phyloP scores from a whole-genome alignment of 2,329 filamentous ascomycete species.

The Stagonosporopsis cucurbitacearum region DNA sequence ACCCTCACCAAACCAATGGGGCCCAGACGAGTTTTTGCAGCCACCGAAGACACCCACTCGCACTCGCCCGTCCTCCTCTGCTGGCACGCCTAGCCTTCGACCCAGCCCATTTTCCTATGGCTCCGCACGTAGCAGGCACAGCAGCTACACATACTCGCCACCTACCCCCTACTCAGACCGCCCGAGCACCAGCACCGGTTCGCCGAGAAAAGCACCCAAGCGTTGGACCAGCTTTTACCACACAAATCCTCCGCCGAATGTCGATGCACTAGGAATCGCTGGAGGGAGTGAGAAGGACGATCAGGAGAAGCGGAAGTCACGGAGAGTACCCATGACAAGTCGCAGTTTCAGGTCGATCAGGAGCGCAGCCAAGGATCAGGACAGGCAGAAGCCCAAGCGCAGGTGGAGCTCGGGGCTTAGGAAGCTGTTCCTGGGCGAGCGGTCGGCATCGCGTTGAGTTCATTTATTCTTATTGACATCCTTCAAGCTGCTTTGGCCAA shows the following conservation, averaged over 20 bases:
- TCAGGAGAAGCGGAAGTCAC: background rate
- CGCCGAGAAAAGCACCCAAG: slow-evolving; percentile 10
- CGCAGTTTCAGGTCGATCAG: slow-evolving; percentile 14
- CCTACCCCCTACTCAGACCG: slow-evolving; percentile 11
- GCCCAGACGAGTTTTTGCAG: slow-evolving; percentile 8
- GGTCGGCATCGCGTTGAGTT: background rate
- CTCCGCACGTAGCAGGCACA: slow-evolving; percentile 17
- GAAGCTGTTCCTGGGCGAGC: slow-evolving; percentile 26
- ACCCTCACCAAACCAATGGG: slow-evolving; percentile 12
- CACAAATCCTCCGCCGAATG: background rate
- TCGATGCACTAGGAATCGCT: slow-evolving; percentile 12
- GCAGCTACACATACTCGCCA: slow-evolving; percentile 18
- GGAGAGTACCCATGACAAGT: slow-evolving; percentile 7
- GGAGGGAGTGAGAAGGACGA: slow-evolving; percentile 1
- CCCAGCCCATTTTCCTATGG: slow-evolving; percentile 18
- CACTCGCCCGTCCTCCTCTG: slow-evolving; percentile 18
- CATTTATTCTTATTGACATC: background rate
- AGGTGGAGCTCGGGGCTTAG: slow-evolving; percentile 33
- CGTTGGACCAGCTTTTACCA: slow-evolving; percentile 17
- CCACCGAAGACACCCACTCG: slow-evolving; percentile 17
- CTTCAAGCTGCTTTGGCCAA: background rate
- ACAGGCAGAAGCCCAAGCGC: slow-evolving; percentile 22
- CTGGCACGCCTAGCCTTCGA: slow-evolving; percentile 6
- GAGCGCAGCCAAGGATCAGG: slow-evolving; percentile 15
- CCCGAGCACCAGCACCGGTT: slow-evolving; percentile 15